A percentile compares a stretch with the other conserved stretches of the same genome.
phyloP scores from a whole-genome alignment of 352 stramenopile species.

The Aphanomyces astaci region DNA sequence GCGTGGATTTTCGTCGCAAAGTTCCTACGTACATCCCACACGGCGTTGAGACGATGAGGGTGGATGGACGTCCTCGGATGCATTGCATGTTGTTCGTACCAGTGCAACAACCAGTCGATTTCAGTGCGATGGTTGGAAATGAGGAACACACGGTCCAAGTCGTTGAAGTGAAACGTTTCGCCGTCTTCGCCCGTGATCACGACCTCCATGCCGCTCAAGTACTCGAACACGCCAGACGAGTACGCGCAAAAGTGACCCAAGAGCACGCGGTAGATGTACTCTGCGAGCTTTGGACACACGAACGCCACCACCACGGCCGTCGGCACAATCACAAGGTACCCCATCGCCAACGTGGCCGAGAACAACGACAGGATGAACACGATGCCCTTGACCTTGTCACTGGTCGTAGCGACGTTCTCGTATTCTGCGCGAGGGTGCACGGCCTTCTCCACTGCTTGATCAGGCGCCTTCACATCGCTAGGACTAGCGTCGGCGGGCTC shows the following conservation, averaged over 20 bases:
- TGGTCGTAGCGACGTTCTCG: constrained; percentile 35
- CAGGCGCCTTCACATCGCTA: background rate
- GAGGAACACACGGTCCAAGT: constrained; percentile 44
- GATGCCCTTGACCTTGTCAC: constrained; percentile 36
- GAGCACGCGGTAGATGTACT: constrained; percentile 32
- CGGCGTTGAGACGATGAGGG: too few relatives aligned
- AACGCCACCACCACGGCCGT: constrained; percentile 36
- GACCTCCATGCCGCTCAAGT: constrained; percentile 45
- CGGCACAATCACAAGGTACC: constrained; percentile 52
- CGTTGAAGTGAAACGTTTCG: constrained; percentile 34
- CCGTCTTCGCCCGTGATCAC: constrained; percentile 45
- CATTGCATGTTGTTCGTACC: constrained; percentile 26
- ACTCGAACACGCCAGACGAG: constrained; percentile 49
- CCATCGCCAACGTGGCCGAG: constrained; percentile 47
- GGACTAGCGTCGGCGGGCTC: background rate
- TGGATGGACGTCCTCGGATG: too few relatives aligned
- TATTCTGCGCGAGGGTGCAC: constrained; percentile 42
- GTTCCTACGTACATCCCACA: too few relatives aligned
- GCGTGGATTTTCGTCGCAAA: constrained; percentile 49
- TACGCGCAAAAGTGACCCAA: constrained; percentile 55
- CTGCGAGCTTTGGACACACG: constrained; percentile 27
- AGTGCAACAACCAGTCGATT: constrained; percentile 80
- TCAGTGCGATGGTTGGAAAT: constrained; percentile 75
- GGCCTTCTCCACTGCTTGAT: constrained; percentile 19
- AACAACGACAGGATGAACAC: constrained; percentile 46